phyloP scores from a whole-genome alignment of 495 filamentous ascomycete species.

The Neurospora discreta region DNA sequence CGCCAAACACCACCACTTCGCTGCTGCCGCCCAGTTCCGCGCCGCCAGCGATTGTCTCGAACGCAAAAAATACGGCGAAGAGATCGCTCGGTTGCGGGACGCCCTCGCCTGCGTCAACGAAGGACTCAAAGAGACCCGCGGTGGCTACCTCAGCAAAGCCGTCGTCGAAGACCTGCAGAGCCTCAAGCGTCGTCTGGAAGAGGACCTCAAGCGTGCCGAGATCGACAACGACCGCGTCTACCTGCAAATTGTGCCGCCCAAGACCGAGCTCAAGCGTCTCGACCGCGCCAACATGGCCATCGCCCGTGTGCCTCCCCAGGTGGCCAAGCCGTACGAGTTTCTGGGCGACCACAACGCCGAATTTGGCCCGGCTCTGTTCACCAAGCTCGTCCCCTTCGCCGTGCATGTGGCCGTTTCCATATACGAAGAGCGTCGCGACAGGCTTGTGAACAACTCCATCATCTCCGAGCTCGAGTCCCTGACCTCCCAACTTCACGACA shows the following conservation, averaged over 20 bases:
- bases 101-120: conserved; percentile 75
- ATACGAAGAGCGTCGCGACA: conserved; percentile 83
- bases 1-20: conserved; percentile 96
- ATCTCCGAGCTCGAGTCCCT: conserved; percentile 76
- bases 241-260: conserved; percentile 71
- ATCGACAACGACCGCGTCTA: conserved; percentile 97
- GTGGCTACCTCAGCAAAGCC: conserved; percentile 67
- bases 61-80: conserved; percentile 90
- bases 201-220: conserved; percentile 85
- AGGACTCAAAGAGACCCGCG: conserved; percentile 68
- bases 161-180: conserved; percentile 76
- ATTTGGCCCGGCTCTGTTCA: conserved; percentile 76
- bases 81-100: conserved; percentile 78
- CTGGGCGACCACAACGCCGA: conserved; percentile 61
- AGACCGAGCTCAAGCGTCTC: conserved; percentile 75
- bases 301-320: conserved; percentile 66
- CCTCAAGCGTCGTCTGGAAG: conserved; percentile 68
- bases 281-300: conserved; percentile 84
- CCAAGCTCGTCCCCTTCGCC: conserved; percentile 88
- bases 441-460: conserved; percentile 74
- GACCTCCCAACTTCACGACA: conserved; percentile 69
- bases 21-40: conserved; percentile 90
- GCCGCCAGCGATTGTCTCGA: conserved; percentile 87
- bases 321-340: conserved; percentile 66
- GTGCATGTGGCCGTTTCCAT: conserved; percentile 92